Evolutionary conservation across 495 filamentous ascomycete species (phyloP).

Genomic region (Trichocladium antarcticum): DNA sequence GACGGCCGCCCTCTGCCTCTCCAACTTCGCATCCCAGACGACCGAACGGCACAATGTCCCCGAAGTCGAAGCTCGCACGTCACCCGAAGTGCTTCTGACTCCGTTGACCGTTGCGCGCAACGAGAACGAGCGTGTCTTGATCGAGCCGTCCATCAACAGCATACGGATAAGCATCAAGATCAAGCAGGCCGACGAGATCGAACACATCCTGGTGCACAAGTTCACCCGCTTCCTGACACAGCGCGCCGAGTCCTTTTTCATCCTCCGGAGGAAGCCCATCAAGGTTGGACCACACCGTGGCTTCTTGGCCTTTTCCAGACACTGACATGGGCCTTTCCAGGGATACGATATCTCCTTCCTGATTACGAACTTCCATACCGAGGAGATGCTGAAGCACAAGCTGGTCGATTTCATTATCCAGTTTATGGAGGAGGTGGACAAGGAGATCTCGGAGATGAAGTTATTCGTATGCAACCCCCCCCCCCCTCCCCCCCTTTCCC

Average conservation of each 20-base stretch:
- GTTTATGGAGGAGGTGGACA: constrained; percentile 99
- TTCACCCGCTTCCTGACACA: constrained; percentile 94
- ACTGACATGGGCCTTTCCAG: constrained; percentile 34
- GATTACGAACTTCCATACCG: constrained; percentile 96
- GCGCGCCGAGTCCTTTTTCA: constrained; percentile 94
- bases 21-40: constrained; percentile 94
- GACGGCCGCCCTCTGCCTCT: constrained; percentile 85
- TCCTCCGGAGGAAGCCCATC: constrained; percentile 86
- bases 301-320: background rate
- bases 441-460: constrained; percentile 99
- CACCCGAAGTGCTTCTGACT: constrained; percentile 90
- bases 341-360: constrained; percentile 98
- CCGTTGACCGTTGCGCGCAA: constrained; percentile 81
- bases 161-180: constrained; percentile 94
- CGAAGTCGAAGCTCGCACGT: constrained; percentile 85
- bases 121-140: constrained; percentile 86
- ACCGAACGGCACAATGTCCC: constrained; percentile 96
- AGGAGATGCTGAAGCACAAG: constrained; percentile 97
- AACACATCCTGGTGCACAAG: constrained; percentile 94
- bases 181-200: constrained; percentile 98
- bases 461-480: constrained; percentile 68
- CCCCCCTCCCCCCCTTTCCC: no score
- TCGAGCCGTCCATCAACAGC: constrained; percentile 92
- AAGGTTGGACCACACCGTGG: constrained; percentile 46
- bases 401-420: constrained; percentile 97